These are phyloP conservation scores for Yarrowia keelungensis DNA, from an alignment of 805 yeast species.

Conservation along the genomic window DNA sequence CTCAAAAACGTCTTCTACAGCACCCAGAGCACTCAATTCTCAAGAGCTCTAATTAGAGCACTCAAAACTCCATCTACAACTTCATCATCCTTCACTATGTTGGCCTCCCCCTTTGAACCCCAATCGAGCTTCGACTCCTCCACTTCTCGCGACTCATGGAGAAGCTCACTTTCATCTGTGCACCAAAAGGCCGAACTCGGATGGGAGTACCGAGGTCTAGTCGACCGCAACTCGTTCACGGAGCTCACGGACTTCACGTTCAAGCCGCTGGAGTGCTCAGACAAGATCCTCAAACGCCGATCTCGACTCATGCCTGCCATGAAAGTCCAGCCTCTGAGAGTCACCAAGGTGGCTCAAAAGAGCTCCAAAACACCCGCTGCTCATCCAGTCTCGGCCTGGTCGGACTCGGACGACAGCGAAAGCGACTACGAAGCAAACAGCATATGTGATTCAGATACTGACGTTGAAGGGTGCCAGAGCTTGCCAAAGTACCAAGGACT, in stretches of 20 bases:
- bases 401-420: slow-evolving; percentile 20
- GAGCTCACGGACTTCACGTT: not conserved
- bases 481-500: slow-evolving; percentile 4
- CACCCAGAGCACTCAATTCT: too few relatives aligned
- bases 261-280: not conserved
- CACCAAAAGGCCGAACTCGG: not conserved
- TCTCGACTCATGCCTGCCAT: not conserved
- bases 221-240: too few relatives aligned
- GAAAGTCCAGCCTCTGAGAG: not conserved
- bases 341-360: not conserved
- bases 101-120: slow-evolving; percentile 26
- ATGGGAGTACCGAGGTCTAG: too few relatives aligned
- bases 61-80: too few relatives aligned
- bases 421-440: slow-evolving; percentile 21
- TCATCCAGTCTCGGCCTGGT: slow-evolving; percentile 12
- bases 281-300: not conserved
- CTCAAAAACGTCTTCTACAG: too few relatives aligned
- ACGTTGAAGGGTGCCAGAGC: slow-evolving; percentile 23
- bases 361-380: not conserved
- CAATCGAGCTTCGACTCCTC: not conserved
- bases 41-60: too few relatives aligned
- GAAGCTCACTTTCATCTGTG: not conserved
- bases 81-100: not conserved
- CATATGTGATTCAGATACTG: slow-evolving; percentile 20
- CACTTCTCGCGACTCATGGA: slow-evolving; percentile 5